Evolutionary conservation across 163 green algal genomes (phyloP), one percentile per base, ranked within the genome.

Genomic region (Botryococcus braunii): DNA sequence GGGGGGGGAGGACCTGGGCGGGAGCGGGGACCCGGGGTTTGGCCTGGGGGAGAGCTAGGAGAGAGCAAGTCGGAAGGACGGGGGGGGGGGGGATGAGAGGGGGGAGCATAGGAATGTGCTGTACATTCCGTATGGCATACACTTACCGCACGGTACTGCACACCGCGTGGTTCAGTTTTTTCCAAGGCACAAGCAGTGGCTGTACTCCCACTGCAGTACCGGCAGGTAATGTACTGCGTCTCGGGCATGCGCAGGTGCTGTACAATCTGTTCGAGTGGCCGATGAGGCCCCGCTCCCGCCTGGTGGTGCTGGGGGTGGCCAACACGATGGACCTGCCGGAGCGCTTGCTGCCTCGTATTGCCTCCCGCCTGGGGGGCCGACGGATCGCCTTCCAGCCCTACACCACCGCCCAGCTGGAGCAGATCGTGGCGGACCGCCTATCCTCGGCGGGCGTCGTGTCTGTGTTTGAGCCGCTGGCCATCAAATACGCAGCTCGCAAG

Each of bases 221-320:
- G n/a, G n/a, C n/a, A n/a, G n/a, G n/a, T n/a, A n/a, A n/a, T n/a
- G n/a, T n/a, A n/a, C n/a, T n/a, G n/a, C n/a, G n/a, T n/a, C n/a
- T n/a, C n/a, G n/a, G n/a, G n/a, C n/a, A n/a, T n/a, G n/a, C n/a
- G 43, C 79, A 95, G 80, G 89, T 97, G 75, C 87, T 97, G 67
- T 98, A 98, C 86, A 97, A 97, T 77, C 75, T 99, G 69, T 99
- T 98, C 71, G 88, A 97, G 61, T 98, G 93, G 94, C 91, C 93
- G 8, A 72, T 55, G 40, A 74, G 72, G 47, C 66, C 72, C 5
- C 79, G 78, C 62, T 76, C 79, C 17, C 78, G 81, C 8, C 78
- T 97, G 57, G 80, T 78, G 13, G 85, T 97, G 35, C 91, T 97
- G 47, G 91, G 91, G 65, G 89, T 95, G 59, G 91, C 89, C 68